Evolutionary conservation across 2,329 filamentous ascomycete species (phyloP).

Genomic region (Aspergillus terreus): DNA sequence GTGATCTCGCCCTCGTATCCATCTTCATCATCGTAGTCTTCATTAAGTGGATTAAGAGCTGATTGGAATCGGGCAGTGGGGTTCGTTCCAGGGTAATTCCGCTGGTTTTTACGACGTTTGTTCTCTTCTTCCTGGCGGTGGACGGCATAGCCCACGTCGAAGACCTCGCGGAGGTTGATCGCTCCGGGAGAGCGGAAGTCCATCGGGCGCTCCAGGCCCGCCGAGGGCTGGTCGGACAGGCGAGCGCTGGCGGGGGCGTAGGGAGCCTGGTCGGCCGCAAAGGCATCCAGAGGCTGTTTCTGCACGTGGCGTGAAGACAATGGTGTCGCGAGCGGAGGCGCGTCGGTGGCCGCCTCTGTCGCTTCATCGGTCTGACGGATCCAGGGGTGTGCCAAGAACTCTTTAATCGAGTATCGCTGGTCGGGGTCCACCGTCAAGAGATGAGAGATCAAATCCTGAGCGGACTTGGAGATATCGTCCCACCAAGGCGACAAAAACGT

Average conservation of each 20-base stretch:
- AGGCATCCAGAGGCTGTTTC: conserved; percentile 54
- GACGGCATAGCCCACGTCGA: conserved; percentile 97
- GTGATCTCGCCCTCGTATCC: conserved; percentile 22
- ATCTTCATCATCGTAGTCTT: conserved; percentile 61
- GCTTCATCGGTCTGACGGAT: conserved; percentile 68
- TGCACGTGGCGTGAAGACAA: conserved; percentile 55
- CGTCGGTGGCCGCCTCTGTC: conserved; percentile 64
- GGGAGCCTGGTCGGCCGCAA: conserved; percentile 33
- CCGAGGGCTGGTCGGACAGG: conserved; percentile 54
- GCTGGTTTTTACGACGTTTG: conserved; percentile 80
- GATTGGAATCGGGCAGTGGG: conserved; percentile 56
- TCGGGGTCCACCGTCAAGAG: conserved; percentile 91
- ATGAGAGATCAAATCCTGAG: conserved; percentile 90
- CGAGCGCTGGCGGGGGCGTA: conserved; percentile 50
- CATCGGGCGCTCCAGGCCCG: conserved; percentile 61
- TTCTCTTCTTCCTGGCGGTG: conserved; percentile 94
- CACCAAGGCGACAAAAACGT: conserved; percentile 99
- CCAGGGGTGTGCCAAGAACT: conserved; percentile 96
- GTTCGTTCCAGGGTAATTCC: conserved; percentile 61
- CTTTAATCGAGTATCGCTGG: conserved; percentile 86
- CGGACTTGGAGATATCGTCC: conserved; percentile 95
- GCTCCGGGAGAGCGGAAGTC: conserved; percentile 96
- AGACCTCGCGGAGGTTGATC: conserved; percentile 93
- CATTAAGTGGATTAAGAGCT: conserved; percentile 62
- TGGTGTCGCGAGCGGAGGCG: conserved; percentile 68